These are phyloP conservation scores for Pulicaria dysenterica DNA, from an alignment of 129 eudicot genomes.

Conservation along the genomic window DNA sequence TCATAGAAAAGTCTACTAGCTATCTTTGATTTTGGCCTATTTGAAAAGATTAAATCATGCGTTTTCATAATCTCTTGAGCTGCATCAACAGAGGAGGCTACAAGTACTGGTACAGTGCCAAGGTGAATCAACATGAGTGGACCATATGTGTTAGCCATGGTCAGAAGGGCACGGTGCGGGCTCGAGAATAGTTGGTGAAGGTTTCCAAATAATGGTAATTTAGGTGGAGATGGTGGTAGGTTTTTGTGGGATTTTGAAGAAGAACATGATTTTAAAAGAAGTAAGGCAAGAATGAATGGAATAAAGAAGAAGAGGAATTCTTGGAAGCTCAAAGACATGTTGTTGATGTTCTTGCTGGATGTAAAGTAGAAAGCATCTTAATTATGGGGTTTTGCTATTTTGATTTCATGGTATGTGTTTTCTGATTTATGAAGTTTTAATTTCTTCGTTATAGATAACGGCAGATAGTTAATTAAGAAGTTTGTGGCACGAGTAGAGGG, in stretches of 20 bases:
- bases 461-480: no score
- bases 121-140: slow-evolving; percentile 41
- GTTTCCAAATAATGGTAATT: slow-evolving; percentile 49
- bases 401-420: no score
- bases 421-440: no score
- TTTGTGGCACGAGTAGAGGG: no score
- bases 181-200: slow-evolving; percentile 47
- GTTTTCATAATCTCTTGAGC: slow-evolving; percentile 51
- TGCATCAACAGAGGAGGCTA: slow-evolving; percentile 41
- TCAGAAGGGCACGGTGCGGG: slow-evolving; percentile 36
- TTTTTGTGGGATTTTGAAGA: slow-evolving; percentile 15
- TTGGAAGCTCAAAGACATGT: neutral
- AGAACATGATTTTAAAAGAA: slow-evolving; percentile 19
- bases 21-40: slow-evolving; percentile 29
- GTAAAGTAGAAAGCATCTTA: neutral
- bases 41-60: slow-evolving; percentile 38
- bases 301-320: neutral
- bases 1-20: slow-evolving; percentile 21
- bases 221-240: slow-evolving; percentile 47
- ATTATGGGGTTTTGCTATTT: no score
- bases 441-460: no score
- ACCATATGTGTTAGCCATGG: slow-evolving; percentile 39
- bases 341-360: neutral
- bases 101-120: slow-evolving; percentile 35
- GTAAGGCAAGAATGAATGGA: slow-evolving; percentile 5